Percentiles rank a stretch among this genome's conserved stretches.
Conservation (phyloP, 805 yeast species). For the Pichia heedii region DNA sequence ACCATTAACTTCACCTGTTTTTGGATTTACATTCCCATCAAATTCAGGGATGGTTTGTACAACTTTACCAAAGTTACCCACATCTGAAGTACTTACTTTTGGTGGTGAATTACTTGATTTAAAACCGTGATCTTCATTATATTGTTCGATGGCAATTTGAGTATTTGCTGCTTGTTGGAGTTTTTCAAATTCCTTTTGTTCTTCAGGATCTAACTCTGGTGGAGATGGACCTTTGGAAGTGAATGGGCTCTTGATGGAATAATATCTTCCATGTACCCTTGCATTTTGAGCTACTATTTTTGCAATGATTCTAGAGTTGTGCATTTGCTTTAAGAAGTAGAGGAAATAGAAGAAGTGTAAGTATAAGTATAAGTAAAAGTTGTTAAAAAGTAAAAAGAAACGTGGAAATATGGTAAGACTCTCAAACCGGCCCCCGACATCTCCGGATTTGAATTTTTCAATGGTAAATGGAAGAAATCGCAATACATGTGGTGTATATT, state of each 20-base stretch:
- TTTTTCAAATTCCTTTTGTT: constrained; percentile 86
- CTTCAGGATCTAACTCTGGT: constrained; percentile 66
- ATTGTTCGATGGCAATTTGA: constrained; percentile 69
- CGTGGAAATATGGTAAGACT: too few species aligned
- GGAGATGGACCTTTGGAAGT: constrained; percentile 37
- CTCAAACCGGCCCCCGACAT: too few species aligned
- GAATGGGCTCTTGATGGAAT: constrained; percentile 11
- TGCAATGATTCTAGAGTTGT: not conserved
- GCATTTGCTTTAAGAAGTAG: not conserved
- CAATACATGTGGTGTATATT: too few species aligned
- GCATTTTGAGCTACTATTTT: not conserved
- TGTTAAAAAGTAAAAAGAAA: too few species aligned
- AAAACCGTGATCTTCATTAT: constrained; percentile 34
- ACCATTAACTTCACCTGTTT: constrained; percentile 92
- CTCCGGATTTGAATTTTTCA: too few species aligned
- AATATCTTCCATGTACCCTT: constrained; percentile 1
- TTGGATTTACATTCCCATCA: constrained; percentile 89
- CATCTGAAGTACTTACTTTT: constrained; percentile 31
- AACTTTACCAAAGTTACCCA: constrained; percentile 56
- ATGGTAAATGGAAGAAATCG: too few species aligned
- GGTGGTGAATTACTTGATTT: constrained; percentile 23
- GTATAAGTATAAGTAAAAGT: not conserved
- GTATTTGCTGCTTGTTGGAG: constrained; percentile 74
- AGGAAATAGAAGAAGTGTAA: not conserved
- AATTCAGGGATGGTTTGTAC: constrained; percentile 85